Evolutionary conservation across 2,329 filamentous ascomycete species (phyloP).

Genomic region (Onygenales sp.): DNA sequence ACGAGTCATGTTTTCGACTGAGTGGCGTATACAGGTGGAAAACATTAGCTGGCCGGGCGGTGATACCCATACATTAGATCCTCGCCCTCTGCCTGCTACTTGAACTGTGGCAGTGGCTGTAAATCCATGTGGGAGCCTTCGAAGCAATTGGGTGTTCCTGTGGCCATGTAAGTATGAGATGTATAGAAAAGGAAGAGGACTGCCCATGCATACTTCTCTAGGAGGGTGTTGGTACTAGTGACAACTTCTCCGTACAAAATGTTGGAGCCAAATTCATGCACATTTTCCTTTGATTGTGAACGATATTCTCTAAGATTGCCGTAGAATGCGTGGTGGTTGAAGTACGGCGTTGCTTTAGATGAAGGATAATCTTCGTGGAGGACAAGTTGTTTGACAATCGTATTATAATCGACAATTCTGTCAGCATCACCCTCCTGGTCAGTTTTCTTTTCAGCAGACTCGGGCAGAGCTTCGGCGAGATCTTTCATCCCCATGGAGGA

Average conservation of each 20-base stretch:
- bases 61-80: conserved; percentile 89
- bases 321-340: conserved; percentile 76
- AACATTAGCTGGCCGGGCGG: conserved; percentile 80
- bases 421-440: conserved; percentile 33
- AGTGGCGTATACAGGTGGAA: conserved; percentile 78
- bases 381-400: conserved; percentile 63
- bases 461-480: conserved; percentile 45
- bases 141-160: conserved; percentile 69
- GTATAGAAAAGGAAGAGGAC: background rate
- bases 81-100: conserved; percentile 77
- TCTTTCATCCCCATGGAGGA: conserved; percentile 50
- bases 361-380: conserved; percentile 64
- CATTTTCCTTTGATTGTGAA: conserved; percentile 44
- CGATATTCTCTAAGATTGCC: conserved; percentile 61
- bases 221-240: conserved; percentile 85
- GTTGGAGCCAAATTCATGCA: conserved; percentile 60
- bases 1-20: conserved; percentile 57
- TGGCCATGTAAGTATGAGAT: conserved; percentile 4
- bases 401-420: conserved; percentile 64
- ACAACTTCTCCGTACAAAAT: conserved; percentile 86
- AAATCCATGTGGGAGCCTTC: conserved; percentile 72
- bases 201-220: conserved; percentile 60
- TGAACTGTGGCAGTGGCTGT: conserved; percentile 81
- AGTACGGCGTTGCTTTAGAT: conserved; percentile 67
- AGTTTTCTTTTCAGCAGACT: conserved; percentile 23